These are phyloP conservation scores for Sporothrix sp. DNA, from an alignment of 2,329 filamentous ascomycete genomes.

Conservation along the genomic window DNA sequence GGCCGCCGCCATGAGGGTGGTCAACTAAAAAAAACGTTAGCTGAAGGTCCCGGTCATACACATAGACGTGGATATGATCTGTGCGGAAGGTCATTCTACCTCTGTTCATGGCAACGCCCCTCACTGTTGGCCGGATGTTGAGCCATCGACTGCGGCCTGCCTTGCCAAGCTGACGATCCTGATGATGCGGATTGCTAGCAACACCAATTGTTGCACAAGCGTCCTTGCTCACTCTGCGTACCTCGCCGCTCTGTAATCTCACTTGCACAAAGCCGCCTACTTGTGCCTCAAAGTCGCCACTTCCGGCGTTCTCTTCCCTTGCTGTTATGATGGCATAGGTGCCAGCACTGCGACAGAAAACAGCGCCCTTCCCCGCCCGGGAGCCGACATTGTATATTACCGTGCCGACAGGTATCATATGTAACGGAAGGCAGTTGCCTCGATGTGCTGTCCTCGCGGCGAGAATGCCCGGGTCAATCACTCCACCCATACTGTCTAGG, in stretches of 20 bases:
- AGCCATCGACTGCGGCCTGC: constrained; percentile 89
- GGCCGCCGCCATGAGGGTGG: constrained; percentile 96
- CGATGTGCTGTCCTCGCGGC: constrained; percentile 89
- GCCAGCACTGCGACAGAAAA: constrained; percentile 90
- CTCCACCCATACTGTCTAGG: constrained; percentile 83
- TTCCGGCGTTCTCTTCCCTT: constrained; percentile 64
- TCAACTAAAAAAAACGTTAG: constrained; percentile 46
- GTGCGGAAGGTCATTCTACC: no score
- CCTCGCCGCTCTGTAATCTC: constrained; percentile 82
- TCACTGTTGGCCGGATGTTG: constrained; percentile 87
- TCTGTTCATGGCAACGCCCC: constrained; percentile 98
- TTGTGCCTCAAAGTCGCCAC: constrained; percentile 50
- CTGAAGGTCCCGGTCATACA: neutral
- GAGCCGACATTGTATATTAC: constrained; percentile 85
- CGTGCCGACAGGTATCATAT: constrained; percentile 94
- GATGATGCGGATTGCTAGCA: constrained; percentile 85
- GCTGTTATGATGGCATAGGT: constrained; percentile 83
- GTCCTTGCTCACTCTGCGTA: constrained; percentile 79
- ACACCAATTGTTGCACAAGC: constrained; percentile 92
- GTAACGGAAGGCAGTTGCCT: constrained; percentile 88
- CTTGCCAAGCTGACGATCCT: constrained; percentile 87
- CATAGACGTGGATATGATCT: no score
- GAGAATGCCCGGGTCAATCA: constrained; percentile 88
- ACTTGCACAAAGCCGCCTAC: constrained; percentile 73
- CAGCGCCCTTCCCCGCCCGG: constrained; percentile 60